Evolutionary conservation across 2,329 filamentous ascomycete genomes (phyloP), one percentile per base, ranked within the genome.

Genomic region (Triangularia setosa): DNA sequence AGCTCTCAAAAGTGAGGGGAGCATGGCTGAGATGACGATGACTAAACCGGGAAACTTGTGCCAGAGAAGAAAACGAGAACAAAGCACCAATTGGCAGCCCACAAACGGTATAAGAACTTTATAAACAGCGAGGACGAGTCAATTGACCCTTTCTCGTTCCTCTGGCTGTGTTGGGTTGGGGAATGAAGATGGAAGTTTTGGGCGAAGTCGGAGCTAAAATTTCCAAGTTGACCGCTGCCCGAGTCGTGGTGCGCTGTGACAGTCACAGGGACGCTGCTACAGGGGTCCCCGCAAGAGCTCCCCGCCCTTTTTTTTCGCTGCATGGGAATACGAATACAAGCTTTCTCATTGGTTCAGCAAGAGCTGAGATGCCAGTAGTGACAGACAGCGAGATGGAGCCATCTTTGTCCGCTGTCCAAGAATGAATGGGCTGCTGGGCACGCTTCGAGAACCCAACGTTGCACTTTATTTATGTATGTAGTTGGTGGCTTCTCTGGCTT

Each of bases 171-270:
- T 25, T 5, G 60, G 61, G 44, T 56, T 64, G 54, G 58, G 33
- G 53, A 54, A 27, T 59, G 23, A 18, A 28, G 40, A 28, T 63
- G 66, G 63, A 67, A 64, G 67, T 71, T 73, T 68, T 70, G 72
- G 71, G 73, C 73, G 73, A 75, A 70, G 67, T 72, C 73, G 73
- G 72, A 69, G 62, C 58, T 67, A 71, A 73, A 73, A 70, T 67
- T 65, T 64, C 64, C 61, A 35, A 30, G 63, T 65, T 68, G 62
- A 61, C 61, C 64, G 59, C 44, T 65, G 40, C 40, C 40, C n/a
- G 52, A 55, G 52, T 55, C 23, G 52, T 55, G 52, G 52, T 24
- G 24, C 59, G 61, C 57, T 58, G 58, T 56, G 52, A 63, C 67
- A 69, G 69, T 72, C 69, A 71, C 68, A 70, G 69, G 68, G 64